These are phyloP conservation scores for Trametes versicolor DNA, from an alignment of 1,284 basidiomycete species.

Conservation along the genomic window DNA sequence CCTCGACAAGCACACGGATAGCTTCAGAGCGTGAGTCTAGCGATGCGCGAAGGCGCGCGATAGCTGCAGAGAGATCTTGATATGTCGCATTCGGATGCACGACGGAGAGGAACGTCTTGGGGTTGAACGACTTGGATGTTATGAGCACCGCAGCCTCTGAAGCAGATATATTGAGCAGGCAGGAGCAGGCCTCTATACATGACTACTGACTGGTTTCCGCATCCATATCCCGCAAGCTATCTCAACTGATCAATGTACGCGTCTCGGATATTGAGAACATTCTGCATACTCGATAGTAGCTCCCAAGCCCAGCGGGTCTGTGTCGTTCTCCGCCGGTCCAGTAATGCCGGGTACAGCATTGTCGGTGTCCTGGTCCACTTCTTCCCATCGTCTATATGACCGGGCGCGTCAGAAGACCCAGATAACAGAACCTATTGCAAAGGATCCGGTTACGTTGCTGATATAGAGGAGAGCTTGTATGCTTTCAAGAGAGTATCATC, in stretches of 20 bases:
- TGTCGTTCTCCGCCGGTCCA: conserved; percentile 61
- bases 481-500: conserved; percentile 79
- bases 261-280: conserved; percentile 16
- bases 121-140: conserved; percentile 95
- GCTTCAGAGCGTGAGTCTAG: conserved; percentile 93
- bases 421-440: too few species aligned
- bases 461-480: conserved; percentile 75
- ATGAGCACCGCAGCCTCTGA: conserved; percentile 84
- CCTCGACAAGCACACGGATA: conserved; percentile 93
- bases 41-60: conserved; percentile 74
- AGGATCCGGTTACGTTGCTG: conserved; percentile 61
- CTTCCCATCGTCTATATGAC: conserved; percentile 76
- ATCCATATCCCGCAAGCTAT: conserved; percentile 73
- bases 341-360: conserved; percentile 71
- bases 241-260: conserved; percentile 11
- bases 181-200: background rate
- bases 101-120: conserved; percentile 91
- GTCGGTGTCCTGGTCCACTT: conserved; percentile 80
- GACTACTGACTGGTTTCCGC: conserved; percentile 72
- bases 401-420: background rate
- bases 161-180: conserved; percentile 19
- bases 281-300: conserved; percentile 65
- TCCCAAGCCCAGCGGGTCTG: conserved; percentile 78
- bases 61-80: conserved; percentile 86
- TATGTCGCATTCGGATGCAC: conserved; percentile 97